These are phyloP conservation scores for Spiraea crenata DNA, from an alignment of 331 rosid species.

Conservation along the genomic window DNA sequence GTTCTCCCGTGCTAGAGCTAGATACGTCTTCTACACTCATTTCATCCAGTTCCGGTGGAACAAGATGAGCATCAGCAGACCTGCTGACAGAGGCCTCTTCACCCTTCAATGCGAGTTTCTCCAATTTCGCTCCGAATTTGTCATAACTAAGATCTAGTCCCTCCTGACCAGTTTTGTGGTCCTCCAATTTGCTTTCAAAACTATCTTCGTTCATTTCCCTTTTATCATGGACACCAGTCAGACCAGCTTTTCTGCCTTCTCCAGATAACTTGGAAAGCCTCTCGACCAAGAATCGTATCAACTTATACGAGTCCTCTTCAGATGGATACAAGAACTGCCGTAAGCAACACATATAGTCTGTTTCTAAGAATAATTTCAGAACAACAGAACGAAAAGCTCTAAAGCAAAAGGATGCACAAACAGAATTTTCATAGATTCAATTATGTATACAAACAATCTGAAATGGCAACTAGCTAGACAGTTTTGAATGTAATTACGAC, in stretches of 20 bases:
- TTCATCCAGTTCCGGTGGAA: constrained; percentile 21
- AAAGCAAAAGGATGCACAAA: constrained; percentile 21
- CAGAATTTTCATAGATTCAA: constrained; percentile 3
- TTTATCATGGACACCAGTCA: constrained; percentile 10
- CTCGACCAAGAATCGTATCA: constrained; percentile 53
- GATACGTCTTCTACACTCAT: constrained; percentile 17
- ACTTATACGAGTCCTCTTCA: constrained; percentile 53
- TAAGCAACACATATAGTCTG: constrained; percentile 56
- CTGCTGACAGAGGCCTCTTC: constrained; percentile 16
- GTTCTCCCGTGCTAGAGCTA: constrained; percentile 31
- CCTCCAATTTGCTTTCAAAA: constrained; percentile 25
- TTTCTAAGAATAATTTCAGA: constrained; percentile 46
- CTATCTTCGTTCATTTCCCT: constrained; percentile 27
- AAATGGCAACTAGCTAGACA: neutral
- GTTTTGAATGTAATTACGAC: neutral
- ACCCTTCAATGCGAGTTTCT: constrained; percentile 37
- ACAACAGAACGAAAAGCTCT: constrained; percentile 31
- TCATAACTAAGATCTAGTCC: constrained; percentile 25
- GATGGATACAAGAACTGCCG: constrained; percentile 69
- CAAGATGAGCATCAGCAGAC: constrained; percentile 11
- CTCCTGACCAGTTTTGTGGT: constrained; percentile 13
- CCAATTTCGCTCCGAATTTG: constrained; percentile 28
- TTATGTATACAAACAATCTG: neutral
- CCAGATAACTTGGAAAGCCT: constrained; percentile 46
- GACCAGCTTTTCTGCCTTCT: constrained; percentile 30